Evolutionary conservation across 2,329 filamentous ascomycete species (phyloP).

Genomic region (Fusarium equiseti): DNA sequence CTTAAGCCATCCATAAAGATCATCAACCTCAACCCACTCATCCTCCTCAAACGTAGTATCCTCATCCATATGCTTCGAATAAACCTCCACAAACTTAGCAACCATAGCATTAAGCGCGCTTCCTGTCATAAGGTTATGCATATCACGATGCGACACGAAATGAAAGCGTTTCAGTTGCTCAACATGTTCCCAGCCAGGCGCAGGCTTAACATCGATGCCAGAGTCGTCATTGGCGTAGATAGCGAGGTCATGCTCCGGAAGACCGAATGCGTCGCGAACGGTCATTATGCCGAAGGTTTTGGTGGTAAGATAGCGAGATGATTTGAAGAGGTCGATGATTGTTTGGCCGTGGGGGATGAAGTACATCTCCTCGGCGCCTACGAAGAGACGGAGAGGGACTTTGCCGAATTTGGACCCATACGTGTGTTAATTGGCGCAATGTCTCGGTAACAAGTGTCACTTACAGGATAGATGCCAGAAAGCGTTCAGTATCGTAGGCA

Average conservation of each 20-base stretch:
- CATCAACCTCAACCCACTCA: constrained; percentile 27
- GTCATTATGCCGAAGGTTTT: constrained; percentile 30
- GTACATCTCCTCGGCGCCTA: constrained; percentile 35
- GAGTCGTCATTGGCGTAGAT: constrained; percentile 26
- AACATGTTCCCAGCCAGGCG: constrained; percentile 26
- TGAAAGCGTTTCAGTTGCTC: constrained; percentile 21
- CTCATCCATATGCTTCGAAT: constrained; percentile 6
- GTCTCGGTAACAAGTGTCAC: fast-evolving
- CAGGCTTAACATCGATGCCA: constrained; percentile 21
- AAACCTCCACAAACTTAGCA: constrained; percentile 22
- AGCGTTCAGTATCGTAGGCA: constrained; percentile 31
- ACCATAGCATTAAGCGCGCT: constrained; percentile 14
- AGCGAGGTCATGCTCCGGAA: constrained; percentile 17
- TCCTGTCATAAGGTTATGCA: constrained; percentile 12
- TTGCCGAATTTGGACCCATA: constrained; percentile 35
- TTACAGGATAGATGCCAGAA: constrained; percentile 28
- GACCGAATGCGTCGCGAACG: constrained; percentile 34
- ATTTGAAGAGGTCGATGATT: constrained; percentile 33
- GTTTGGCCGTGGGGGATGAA: constrained; percentile 35
- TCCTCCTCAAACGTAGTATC: constrained; percentile 7
- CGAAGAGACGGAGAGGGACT: constrained; percentile 31
- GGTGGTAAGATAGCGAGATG: constrained; percentile 27
- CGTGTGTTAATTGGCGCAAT: neutral
- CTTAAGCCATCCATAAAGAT: constrained; percentile 32
- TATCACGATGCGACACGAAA: constrained; percentile 32